Base-by-base conservation (phyloP, 2,329 filamentous ascomycete species). In the Aspergillus hiratsukae region DNA sequence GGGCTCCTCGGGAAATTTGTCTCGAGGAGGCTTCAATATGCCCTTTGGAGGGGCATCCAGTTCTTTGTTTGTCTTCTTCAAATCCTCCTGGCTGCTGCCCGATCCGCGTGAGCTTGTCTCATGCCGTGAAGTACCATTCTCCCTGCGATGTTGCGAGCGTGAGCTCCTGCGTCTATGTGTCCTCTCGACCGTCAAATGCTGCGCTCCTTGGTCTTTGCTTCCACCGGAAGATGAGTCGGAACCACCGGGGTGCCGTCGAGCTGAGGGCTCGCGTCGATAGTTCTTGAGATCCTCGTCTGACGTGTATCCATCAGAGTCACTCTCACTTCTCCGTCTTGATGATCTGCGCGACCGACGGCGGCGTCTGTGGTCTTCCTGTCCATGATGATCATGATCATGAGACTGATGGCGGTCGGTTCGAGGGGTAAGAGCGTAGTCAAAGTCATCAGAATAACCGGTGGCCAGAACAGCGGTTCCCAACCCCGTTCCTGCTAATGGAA, bases 1-100 rank as follows among this genome's bases (percentile, higher is more conserved):
- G 0, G 85, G 84, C 59, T 96, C 88, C 68, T 97, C 92, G 0
- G 93, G 93, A 66, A 97, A 97, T 66, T 88, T 88, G 27, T 82
- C 81, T 17, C 86, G 91, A 0, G 93, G 92, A 54, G 84, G 83
- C 72, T 95, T 94, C 46, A 97, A 80, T 55, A 97, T 97, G 17
- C 91, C 87, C 72, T 89, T 94, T 57, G 90, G 83, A 3, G 76
- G 72, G 19, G 85, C 83, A 61, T 89, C 88, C 43, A 82, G 81
- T 19, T 90, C 87, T 21, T 80, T 76, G 3, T 68, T 72, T 19
- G 57, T 60, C 62, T 64, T 74, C 41, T 61, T 65, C 10, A 56
- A 27, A 8, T 63, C 61, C 11, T 70, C 68, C 35, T 53, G 63
- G 51, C 53, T 61, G 52, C 58, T 64, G 48, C 25, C 19, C 10